Evolutionary conservation across 148 eudicot genomes (phyloP).

Genomic region (Cornus kousa): DNA sequence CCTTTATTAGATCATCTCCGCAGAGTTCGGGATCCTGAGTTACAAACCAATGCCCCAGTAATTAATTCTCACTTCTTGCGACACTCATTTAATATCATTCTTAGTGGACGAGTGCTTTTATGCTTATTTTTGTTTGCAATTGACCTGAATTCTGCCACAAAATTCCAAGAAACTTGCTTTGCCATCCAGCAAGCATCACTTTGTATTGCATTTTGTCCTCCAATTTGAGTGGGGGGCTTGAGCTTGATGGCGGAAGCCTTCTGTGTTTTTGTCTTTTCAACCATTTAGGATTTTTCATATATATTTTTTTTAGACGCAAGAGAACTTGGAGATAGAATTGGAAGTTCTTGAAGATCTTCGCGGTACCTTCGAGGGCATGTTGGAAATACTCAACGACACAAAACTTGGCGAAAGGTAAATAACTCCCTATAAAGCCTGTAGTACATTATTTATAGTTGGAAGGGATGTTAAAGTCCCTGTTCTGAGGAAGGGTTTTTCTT

Average conservation of each 20-base stretch:
- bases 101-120: conserved; percentile 3
- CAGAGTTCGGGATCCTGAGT: conserved; percentile 27
- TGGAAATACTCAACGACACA: conserved; percentile 45
- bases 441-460: neutral
- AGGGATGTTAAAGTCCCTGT: neutral
- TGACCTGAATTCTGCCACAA: neutral
- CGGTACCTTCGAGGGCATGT: conserved; percentile 54
- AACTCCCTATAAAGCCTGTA: neutral
- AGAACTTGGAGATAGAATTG: conserved; percentile 60
- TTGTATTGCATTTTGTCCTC: conserved; percentile 2
- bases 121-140: neutral
- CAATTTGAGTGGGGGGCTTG: neutral
- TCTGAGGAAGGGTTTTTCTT: conserved; percentile 1
- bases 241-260: neutral
- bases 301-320: conserved; percentile 32
- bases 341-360: conserved; percentile 49
- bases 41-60: conserved; percentile 44
- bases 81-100: neutral
- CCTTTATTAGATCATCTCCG: conserved; percentile 71
- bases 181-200: neutral
- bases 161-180: neutral
- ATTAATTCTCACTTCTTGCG: neutral
- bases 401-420: conserved; percentile 57
- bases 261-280: neutral
- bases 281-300: conserved; percentile 1